phyloP scores from a whole-genome alignment of 129 eudicot genomes.

The Oenanthe sinensis region DNA sequence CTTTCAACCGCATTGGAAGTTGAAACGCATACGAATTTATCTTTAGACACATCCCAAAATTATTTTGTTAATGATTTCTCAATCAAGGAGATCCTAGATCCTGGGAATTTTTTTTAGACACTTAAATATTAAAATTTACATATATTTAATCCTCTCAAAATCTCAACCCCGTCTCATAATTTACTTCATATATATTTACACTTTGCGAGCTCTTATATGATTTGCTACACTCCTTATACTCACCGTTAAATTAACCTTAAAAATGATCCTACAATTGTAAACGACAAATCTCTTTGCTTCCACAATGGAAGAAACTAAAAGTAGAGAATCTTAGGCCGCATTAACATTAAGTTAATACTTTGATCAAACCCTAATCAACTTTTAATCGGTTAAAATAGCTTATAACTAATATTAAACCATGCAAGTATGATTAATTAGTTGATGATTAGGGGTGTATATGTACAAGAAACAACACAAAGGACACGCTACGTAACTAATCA shows the following conservation, averaged over 20 bases:
- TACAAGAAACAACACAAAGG: slow-evolving; percentile 25
- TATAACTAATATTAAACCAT: neutral
- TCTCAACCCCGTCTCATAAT: too few species aligned
- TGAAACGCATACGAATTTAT: too few species aligned
- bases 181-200: too few species aligned
- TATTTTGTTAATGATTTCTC: too few species aligned
- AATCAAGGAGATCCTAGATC: too few species aligned
- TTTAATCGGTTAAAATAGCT: neutral
- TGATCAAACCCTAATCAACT: slow-evolving; percentile 10
- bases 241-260: neutral
- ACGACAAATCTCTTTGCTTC: slow-evolving; percentile 4
- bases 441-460: slow-evolving; percentile 7
- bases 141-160: too few species aligned
- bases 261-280: neutral
- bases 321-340: slow-evolving; percentile 5
- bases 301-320: neutral
- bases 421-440: slow-evolving; percentile 4
- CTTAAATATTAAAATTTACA: too few species aligned
- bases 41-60: too few species aligned
- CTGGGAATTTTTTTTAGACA: too few species aligned
- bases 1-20: too few species aligned
- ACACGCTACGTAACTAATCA: slow-evolving; percentile 11
- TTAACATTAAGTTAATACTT: neutral
- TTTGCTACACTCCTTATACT: neutral
- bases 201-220: neutral